Percentiles rank a stretch among this genome's conserved stretches.
Conservation (phyloP, 257 asterid genomes). For the Salvia splendens region DNA sequence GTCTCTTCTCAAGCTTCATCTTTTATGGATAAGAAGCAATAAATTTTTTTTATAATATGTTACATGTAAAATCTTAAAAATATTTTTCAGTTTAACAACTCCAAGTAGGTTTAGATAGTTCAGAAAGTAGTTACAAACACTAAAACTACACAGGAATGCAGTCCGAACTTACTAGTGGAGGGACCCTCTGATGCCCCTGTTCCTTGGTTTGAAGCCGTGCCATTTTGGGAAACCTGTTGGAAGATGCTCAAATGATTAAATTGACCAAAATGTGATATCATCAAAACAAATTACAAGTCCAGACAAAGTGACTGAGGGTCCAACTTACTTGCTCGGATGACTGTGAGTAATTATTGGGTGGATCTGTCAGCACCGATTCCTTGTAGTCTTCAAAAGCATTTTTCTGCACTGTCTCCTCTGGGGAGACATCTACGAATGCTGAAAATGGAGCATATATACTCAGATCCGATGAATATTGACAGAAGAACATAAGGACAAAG, state of each 20-base stretch:
- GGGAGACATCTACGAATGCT: conserved; percentile 96
- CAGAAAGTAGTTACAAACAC: background rate
- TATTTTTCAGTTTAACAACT: background rate
- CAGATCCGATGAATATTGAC: conserved; percentile 17
- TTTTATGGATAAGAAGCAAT: background rate
- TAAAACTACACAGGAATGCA: conserved; percentile 4
- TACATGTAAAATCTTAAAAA: background rate
- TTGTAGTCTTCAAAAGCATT: conserved; percentile 68
- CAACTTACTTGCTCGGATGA: conserved; percentile 49
- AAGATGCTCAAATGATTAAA: conserved; percentile 29
- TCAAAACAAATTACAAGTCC: background rate
- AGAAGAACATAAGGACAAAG: background rate
- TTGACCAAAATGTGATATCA: conserved; percentile 5
- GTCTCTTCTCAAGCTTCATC: background rate
- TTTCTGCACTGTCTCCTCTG: conserved; percentile 80
- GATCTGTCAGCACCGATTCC: conserved; percentile 54
- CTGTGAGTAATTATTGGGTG: conserved; percentile 39
- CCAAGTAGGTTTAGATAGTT: no score
- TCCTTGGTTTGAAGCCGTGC: conserved; percentile 60
- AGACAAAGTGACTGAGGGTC: conserved; percentile 26
- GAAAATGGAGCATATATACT: conserved; percentile 32
- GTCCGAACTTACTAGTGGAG: conserved; percentile 49
- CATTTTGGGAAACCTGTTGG: conserved; percentile 74
- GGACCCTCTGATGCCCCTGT: conserved; percentile 55
- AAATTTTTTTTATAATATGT: background rate